phyloP scores from a whole-genome alignment of 2,329 filamentous ascomycete genomes.

The Chaetomiaceae sp. region DNA sequence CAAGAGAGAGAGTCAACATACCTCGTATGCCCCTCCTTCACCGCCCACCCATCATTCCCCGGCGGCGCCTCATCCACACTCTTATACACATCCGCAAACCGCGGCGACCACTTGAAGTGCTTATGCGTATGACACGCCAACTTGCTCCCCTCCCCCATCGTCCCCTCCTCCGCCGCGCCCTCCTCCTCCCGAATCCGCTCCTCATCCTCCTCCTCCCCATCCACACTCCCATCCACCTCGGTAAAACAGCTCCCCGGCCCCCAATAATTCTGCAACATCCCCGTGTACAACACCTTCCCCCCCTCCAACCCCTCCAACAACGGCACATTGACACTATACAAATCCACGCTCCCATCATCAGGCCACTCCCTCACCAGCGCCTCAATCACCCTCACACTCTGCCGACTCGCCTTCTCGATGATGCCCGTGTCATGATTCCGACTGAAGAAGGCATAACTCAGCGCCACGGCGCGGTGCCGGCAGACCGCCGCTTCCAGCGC shows the following conservation, averaged over 20 bases:
- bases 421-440: conserved; percentile 77
- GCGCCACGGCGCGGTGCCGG: conserved; percentile 66
- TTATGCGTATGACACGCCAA: conserved; percentile 62
- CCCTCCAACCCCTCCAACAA: conserved; percentile 69
- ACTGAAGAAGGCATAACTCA: conserved; percentile 87
- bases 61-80: conserved; percentile 75
- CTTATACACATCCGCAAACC: conserved; percentile 79
- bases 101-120: conserved; percentile 92
- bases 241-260: conserved; percentile 78
- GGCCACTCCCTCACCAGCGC: conserved; percentile 73
- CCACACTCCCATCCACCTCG: conserved; percentile 64
- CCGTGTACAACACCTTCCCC: conserved; percentile 73
- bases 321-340: conserved; percentile 92
- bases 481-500: conserved; percentile 75
- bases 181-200: conserved; percentile 65
- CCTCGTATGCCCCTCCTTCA: conserved; percentile 84
- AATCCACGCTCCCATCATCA: conserved; percentile 60
- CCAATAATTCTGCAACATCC: conserved; percentile 91
- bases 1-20: conserved; percentile 29
- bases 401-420: conserved; percentile 70
- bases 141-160: conserved; percentile 33
- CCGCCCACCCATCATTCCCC: conserved; percentile 89
- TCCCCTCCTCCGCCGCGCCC: conserved; percentile 34
- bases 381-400: conserved; percentile 74
- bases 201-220: conserved; percentile 68